Conservation (phyloP, 1,284 basidiomycete genomes). For the Schizophyllum commune region DNA sequence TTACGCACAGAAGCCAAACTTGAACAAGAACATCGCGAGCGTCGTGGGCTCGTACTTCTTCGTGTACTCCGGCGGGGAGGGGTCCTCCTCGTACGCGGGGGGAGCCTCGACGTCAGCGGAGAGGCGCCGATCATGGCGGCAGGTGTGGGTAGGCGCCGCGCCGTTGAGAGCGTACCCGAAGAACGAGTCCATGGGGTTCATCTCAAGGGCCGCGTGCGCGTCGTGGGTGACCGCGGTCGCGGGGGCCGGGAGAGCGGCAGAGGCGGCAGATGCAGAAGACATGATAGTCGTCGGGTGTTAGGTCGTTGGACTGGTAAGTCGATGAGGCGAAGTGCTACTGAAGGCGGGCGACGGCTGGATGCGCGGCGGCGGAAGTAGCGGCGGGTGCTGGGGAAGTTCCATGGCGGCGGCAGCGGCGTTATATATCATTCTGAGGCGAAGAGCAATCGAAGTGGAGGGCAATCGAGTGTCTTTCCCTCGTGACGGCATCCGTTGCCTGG, state of each 20-base stretch:
- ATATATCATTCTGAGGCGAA: neutral
- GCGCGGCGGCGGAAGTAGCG: too few relatives aligned
- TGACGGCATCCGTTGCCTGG: neutral
- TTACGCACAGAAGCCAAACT: conserved; percentile 33
- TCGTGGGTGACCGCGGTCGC: conserved; percentile 8
- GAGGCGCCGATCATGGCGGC: conserved; percentile 12
- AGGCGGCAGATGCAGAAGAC: neutral
- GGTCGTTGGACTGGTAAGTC: neutral
- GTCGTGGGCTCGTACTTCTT: conserved; percentile 25
- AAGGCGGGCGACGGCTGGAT: neutral
- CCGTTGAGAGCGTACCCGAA: conserved; percentile 11
- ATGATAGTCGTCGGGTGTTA: neutral
- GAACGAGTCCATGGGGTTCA: conserved; percentile 11
- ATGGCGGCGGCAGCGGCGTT: neutral
- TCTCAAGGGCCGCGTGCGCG: neutral
- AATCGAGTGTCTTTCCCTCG: neutral
- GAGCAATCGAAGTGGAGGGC: neutral
- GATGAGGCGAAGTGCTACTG: neutral
- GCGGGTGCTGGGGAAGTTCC: neutral
- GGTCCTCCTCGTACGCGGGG: conserved; percentile 10
- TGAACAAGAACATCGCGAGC: conserved; percentile 37
- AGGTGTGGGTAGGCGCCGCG: conserved; percentile 10
- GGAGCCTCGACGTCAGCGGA: conserved; percentile 7
- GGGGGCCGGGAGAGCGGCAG: neutral
- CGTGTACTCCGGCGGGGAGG: conserved; percentile 10